These are phyloP conservation scores for Colletotrichum sidae DNA, from an alignment of 2,329 filamentous ascomycete genomes.

Conservation along the genomic window DNA sequence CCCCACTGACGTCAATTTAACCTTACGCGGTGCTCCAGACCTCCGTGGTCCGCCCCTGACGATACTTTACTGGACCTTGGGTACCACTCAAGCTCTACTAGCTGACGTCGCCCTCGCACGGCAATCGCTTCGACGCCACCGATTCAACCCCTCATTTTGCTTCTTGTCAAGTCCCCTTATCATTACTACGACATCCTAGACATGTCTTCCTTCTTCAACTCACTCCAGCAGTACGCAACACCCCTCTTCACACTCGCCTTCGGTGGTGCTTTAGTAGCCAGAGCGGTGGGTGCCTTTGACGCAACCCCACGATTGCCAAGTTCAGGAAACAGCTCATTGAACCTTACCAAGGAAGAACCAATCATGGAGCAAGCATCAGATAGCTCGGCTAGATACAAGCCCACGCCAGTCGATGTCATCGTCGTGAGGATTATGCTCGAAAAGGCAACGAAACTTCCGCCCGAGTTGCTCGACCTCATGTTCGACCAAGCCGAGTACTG, in stretches of 20 bases:
- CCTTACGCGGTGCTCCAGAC: background rate
- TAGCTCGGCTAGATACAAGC: conserved; percentile 41
- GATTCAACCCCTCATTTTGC: background rate
- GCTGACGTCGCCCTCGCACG: conserved; percentile 31
- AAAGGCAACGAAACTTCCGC: conserved; percentile 58
- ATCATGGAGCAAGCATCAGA: background rate
- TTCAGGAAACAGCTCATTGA: background rate
- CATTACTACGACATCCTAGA: no score
- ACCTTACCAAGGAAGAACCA: background rate
- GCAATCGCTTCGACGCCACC: background rate
- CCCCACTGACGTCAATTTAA: conserved; percentile 37
- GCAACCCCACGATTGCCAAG: background rate
- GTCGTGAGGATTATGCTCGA: conserved; percentile 61
- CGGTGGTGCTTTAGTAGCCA: conserved; percentile 23
- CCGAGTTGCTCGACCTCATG: conserved; percentile 66
- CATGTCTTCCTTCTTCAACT: conserved; percentile 17
- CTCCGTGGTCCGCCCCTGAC: conserved; percentile 22
- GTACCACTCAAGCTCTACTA: background rate
- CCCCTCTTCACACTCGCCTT: conserved; percentile 19
- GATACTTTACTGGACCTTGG: background rate
- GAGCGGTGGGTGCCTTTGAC: conserved; percentile 1
- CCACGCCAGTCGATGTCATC: conserved; percentile 61
- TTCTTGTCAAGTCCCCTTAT: background rate
- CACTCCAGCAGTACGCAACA: conserved; percentile 22
- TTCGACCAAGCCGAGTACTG: conserved; percentile 73